Percentiles rank a stretch among this genome's conserved stretches.
Evolutionary conservation across 1,139 yeast species (phyloP).

Genomic region (Suhomyces terraborum): DNA sequence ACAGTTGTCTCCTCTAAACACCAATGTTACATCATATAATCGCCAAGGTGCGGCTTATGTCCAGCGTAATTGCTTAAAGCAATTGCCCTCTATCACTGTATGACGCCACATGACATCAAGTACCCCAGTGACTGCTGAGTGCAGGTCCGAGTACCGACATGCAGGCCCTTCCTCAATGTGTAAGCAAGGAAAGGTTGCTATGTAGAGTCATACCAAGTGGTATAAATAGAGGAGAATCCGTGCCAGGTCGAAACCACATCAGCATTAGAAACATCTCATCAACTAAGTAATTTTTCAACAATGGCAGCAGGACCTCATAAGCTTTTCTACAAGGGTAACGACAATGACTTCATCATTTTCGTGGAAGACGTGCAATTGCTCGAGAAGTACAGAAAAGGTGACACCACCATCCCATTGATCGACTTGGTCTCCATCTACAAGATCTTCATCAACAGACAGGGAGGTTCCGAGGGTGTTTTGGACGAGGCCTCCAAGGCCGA

Average conservation of each 20-base stretch:
- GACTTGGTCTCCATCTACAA: constrained; percentile 67
- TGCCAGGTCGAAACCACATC: background rate
- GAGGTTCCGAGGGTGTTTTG: constrained; percentile 71
- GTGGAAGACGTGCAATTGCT: constrained; percentile 55
- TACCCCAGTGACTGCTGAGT: constrained; percentile 1
- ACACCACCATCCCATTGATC: constrained; percentile 58
- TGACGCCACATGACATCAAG: constrained; percentile 13
- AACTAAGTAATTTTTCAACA: background rate
- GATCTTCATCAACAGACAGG: constrained; percentile 59
- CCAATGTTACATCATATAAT: background rate
- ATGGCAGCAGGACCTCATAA: constrained; percentile 30
- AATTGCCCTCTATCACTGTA: constrained; percentile 1
- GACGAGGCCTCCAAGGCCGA: constrained; percentile 74
- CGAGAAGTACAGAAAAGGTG: constrained; percentile 51
- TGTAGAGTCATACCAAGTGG: constrained; percentile 1
- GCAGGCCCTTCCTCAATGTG: background rate
- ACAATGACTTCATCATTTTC: constrained; percentile 65
- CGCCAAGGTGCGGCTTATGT: background rate
- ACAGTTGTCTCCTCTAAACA: too few relatives aligned
- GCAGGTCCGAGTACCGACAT: background rate
- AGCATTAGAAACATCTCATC: background rate
- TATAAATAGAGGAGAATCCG: constrained; percentile 5
- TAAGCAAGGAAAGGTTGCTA: constrained; percentile 9
- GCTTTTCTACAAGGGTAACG: constrained; percentile 66
- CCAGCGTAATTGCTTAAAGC: background rate